Conservation (phyloP, 495 filamentous ascomycete species). For the Aspergillus coremiiformis region DNA sequence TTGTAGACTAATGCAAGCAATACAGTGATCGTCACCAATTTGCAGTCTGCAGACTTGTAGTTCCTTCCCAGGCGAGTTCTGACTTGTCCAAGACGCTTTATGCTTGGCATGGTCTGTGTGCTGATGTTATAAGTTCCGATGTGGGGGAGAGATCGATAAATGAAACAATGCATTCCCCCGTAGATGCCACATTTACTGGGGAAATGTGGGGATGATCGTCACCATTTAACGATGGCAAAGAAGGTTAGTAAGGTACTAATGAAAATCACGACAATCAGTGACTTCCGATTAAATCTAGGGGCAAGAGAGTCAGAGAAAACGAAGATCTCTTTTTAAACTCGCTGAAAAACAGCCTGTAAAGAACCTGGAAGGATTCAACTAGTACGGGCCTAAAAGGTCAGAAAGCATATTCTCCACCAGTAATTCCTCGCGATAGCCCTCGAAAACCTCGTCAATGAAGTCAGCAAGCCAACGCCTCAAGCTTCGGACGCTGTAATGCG, state of each 20-base stretch:
- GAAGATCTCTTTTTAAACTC: too few relatives aligned
- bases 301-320: too few relatives aligned
- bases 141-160: not conserved
- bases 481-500: not conserved
- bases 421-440: conserved; percentile 5
- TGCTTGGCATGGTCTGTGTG: not conserved
- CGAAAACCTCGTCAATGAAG: not conserved
- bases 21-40: not conserved
- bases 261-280: not conserved
- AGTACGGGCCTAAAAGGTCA: conserved; percentile 1
- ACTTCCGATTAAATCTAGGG: too few relatives aligned
- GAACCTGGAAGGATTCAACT: too few relatives aligned
- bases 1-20: too few relatives aligned
- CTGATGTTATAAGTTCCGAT: not conserved
- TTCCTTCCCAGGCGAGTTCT: too few relatives aligned
- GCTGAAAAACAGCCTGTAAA: too few relatives aligned
- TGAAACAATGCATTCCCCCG: too few relatives aligned
- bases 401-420: conserved; percentile 3
- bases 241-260: not conserved
- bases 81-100: too few relatives aligned
- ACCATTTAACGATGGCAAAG: too few relatives aligned
- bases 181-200: not conserved
- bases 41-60: not conserved
- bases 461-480: conserved; percentile 1
- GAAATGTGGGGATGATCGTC: too few relatives aligned